Evolutionary conservation across 352 stramenopile species (phyloP).

Genomic region (Phytophthora melonis): DNA sequence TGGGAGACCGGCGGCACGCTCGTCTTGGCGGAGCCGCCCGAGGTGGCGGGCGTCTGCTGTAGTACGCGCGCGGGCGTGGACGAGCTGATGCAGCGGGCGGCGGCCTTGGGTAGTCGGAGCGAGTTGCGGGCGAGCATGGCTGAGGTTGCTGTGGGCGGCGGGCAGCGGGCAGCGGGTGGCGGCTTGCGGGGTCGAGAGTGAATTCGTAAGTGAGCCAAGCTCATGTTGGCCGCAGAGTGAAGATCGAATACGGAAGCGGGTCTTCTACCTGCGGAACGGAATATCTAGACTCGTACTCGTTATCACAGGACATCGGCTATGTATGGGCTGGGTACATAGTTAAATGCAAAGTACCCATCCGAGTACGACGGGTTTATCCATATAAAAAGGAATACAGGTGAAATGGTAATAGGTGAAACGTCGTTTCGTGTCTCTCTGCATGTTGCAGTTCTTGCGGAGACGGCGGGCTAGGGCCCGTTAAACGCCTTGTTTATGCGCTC

Average conservation of each 20-base stretch:
- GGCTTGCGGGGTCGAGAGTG: conserved; percentile 12
- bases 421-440: conserved; percentile 51
- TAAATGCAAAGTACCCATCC: neutral
- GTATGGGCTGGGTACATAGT: neutral
- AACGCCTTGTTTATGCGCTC: conserved; percentile 8
- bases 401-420: conserved; percentile 18
- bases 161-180: neutral
- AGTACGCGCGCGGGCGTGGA: conserved; percentile 44
- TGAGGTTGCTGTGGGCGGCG: neutral
- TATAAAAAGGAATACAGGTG: neutral
- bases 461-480: conserved; percentile 1
- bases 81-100: conserved; percentile 42
- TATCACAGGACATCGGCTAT: neutral
- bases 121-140: conserved; percentile 45
- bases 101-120: conserved; percentile 38
- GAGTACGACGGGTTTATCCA: neutral
- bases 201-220: conserved; percentile 42
- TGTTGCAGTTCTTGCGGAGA: conserved; percentile 44
- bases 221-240: neutral
- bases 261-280: neutral
- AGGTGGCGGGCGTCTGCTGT: conserved; percentile 41
- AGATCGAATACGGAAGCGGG: conserved; percentile 24
- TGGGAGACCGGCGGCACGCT: conserved; percentile 43
- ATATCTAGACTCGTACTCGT: neutral
- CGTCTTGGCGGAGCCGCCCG: conserved; percentile 19